These are phyloP conservation scores for Trichoderma parareesei DNA, from an alignment of 495 filamentous ascomycete species.

Conservation along the genomic window DNA sequence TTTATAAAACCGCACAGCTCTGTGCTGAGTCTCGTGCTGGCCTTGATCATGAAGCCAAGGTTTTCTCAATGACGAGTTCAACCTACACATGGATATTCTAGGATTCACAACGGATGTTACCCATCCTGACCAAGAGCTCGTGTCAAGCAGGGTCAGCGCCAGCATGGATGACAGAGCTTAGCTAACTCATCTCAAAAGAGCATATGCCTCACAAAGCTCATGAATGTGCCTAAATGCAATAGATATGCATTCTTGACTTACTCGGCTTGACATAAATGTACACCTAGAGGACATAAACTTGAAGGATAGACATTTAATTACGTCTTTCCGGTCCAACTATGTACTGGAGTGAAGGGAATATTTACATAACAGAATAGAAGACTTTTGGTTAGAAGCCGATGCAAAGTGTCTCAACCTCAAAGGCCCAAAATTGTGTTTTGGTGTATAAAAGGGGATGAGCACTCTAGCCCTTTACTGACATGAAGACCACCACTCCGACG, in stretches of 20 bases:
- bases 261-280: not conserved
- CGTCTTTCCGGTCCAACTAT: not conserved
- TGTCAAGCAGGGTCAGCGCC: too few relatives aligned
- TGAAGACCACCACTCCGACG: conserved; percentile 25
- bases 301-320: not conserved
- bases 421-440: not conserved
- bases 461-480: conserved; percentile 21
- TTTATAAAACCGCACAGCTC: too few relatives aligned
- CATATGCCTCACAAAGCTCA: not conserved
- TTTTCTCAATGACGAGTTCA: not conserved
- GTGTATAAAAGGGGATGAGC: not conserved
- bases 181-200: too few relatives aligned
- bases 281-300: not conserved
- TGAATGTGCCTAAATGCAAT: not conserved
- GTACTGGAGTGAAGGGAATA: not conserved
- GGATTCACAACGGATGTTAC: not conserved
- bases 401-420: not conserved
- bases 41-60: too few relatives aligned
- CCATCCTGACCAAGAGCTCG: too few relatives aligned
- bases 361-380: not conserved
- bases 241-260: not conserved
- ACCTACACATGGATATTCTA: not conserved
- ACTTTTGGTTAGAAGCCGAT: not conserved
- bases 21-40: too few relatives aligned
- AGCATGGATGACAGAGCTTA: too few relatives aligned